These are phyloP conservation scores for Tolypocladium tropicale DNA, from an alignment of 2,329 filamentous ascomycete species.

Conservation along the genomic window DNA sequence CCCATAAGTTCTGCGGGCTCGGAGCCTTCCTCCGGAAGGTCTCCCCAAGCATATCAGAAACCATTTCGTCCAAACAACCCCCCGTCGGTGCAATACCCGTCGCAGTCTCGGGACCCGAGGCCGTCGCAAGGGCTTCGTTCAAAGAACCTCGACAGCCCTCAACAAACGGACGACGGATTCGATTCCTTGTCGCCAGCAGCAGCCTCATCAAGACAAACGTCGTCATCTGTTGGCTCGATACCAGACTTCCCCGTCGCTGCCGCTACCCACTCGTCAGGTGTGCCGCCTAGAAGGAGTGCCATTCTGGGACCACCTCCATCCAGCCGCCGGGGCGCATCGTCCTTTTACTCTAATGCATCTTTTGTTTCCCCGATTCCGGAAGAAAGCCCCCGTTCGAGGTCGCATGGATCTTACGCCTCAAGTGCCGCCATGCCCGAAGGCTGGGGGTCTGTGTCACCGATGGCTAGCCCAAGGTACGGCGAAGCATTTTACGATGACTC, in stretches of 20 bases:
- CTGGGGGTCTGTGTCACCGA: constrained; percentile 42
- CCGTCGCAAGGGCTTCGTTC: constrained; percentile 33
- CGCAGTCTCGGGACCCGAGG: constrained; percentile 44
- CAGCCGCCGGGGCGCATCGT: constrained; percentile 48
- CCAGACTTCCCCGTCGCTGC: constrained; percentile 45
- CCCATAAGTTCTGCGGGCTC: constrained; percentile 19
- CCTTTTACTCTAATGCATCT: constrained; percentile 55
- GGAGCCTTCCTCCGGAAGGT: constrained; percentile 37
- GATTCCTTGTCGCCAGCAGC: constrained; percentile 36
- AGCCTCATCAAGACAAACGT: constrained; percentile 38
- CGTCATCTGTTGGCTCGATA: constrained; percentile 45
- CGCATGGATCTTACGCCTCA: constrained; percentile 58
- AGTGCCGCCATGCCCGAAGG: constrained; percentile 62
- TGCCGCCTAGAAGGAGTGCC: constrained; percentile 34
- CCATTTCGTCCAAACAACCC: constrained; percentile 51
- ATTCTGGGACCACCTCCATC: constrained; percentile 51
- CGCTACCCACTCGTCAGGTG: constrained; percentile 12
- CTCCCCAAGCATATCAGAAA: constrained; percentile 40
- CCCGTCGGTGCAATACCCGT: constrained; percentile 47
- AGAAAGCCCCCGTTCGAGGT: constrained; percentile 48
- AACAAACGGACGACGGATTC: constrained; percentile 22
- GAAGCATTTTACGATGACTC: constrained; percentile 41
- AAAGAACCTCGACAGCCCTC: constrained; percentile 21
- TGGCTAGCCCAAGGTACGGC: constrained; percentile 32
- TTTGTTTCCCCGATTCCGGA: constrained; percentile 69